phyloP scores from a whole-genome alignment of 2,329 filamentous ascomycete species.

The Myriosclerotinia duriaeana region DNA sequence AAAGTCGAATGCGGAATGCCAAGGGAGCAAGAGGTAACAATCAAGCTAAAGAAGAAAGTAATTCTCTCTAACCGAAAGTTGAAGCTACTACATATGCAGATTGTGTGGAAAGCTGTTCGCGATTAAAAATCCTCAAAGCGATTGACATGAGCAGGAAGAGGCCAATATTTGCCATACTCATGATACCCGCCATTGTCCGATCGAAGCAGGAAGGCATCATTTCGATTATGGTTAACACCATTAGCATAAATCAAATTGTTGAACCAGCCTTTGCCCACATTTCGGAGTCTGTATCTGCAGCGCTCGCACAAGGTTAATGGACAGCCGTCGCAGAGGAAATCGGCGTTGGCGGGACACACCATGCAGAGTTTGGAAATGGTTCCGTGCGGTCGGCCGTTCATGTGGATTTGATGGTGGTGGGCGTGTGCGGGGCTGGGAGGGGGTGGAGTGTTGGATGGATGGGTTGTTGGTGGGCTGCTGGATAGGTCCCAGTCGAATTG shows the following conservation, averaged over 20 bases:
- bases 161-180: constrained; percentile 9
- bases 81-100: not conserved
- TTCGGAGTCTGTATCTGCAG: not conserved
- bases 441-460: not conserved
- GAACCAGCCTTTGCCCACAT: not conserved
- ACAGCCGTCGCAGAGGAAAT: constrained; percentile 14
- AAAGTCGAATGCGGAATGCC: not conserved
- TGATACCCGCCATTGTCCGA: constrained; percentile 13
- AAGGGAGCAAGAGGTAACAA: not conserved
- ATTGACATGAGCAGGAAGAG: not conserved
- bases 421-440: not conserved
- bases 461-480: too few relatives aligned
- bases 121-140: not conserved
- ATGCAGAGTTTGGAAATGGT: constrained; percentile 15
- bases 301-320: constrained; percentile 6
- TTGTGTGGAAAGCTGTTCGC: not conserved
- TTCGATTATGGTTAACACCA: constrained; percentile 1
- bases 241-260: constrained; percentile 4
- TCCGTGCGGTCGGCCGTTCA: not conserved
- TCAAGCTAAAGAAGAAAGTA: not conserved
- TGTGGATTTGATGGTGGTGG: not conserved
- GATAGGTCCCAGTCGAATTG: too few relatives aligned
- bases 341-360: not conserved
- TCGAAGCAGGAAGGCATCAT: constrained; percentile 6
- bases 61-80: too few relatives aligned